Percentiles rank a stretch among this genome's conserved stretches.
phyloP scores from a whole-genome alignment of 1,139 yeast species.

The Lodderomyces metapsilosis region DNA sequence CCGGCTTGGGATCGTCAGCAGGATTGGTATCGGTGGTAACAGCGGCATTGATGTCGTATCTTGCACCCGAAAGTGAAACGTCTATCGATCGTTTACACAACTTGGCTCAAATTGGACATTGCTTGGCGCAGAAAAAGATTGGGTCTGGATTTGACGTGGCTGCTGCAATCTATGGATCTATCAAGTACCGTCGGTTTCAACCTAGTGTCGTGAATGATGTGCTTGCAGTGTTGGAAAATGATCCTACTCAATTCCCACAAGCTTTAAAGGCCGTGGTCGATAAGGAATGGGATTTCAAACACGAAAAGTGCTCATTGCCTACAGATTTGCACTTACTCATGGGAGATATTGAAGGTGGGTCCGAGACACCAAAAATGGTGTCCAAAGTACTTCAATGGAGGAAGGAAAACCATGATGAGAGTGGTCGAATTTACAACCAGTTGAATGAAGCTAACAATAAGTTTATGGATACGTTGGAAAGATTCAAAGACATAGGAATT shows the following conservation, averaged over 20 bases:
- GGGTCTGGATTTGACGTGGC: slow-evolving; percentile 98
- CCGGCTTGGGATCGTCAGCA: slow-evolving; percentile 96
- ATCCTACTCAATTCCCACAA: slow-evolving; percentile 4
- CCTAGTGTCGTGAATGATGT: slow-evolving; percentile 51
- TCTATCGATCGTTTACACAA: slow-evolving; percentile 60
- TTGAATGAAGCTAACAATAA: slow-evolving; percentile 59
- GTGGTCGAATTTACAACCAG: slow-evolving; percentile 50
- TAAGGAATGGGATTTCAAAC: slow-evolving; percentile 58
- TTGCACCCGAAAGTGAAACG: slow-evolving; percentile 22
- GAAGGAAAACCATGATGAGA: slow-evolving; percentile 46
- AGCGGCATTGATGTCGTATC: slow-evolving; percentile 60
- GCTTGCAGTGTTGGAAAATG: slow-evolving; percentile 21
- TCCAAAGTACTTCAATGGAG: slow-evolving; percentile 75
- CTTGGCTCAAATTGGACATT: slow-evolving; percentile 84
- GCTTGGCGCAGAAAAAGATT: slow-evolving; percentile 89
- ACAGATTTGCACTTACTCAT: slow-evolving; percentile 64
- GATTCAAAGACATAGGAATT: slow-evolving; percentile 11
- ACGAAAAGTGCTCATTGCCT: slow-evolving; percentile 62
- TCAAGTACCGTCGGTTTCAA: slow-evolving; percentile 71
- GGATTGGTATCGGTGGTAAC: slow-evolving; percentile 83
- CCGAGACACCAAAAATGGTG: slow-evolving; percentile 91
- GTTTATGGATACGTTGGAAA: slow-evolving; percentile 49
- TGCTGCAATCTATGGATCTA: slow-evolving; percentile 90
- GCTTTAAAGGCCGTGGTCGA: slow-evolving; percentile 43
- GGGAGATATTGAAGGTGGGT: slow-evolving; percentile 94